Evolutionary conservation across 1,139 yeast species (phyloP).

Genomic region (Geotrichum europaeum): DNA sequence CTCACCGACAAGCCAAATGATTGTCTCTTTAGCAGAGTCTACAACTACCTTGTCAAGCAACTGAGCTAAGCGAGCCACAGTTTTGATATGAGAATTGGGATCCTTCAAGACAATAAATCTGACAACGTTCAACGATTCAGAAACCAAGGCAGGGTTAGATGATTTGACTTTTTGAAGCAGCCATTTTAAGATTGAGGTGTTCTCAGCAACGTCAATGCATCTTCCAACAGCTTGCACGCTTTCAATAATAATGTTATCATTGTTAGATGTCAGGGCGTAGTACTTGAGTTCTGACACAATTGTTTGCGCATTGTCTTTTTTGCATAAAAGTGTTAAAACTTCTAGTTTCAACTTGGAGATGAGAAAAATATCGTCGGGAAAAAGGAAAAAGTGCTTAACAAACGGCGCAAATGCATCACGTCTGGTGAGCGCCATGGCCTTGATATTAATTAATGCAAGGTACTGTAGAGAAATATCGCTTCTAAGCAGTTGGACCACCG

Average conservation of each 20-base stretch:
- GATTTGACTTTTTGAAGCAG: constrained; percentile 40
- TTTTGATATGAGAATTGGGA: constrained; percentile 40
- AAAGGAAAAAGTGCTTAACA: constrained; percentile 50
- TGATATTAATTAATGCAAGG: constrained; percentile 33
- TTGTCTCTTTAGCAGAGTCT: constrained; percentile 63
- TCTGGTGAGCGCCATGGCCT: constrained; percentile 36
- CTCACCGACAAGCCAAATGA: constrained; percentile 90
- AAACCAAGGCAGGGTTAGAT: constrained; percentile 36
- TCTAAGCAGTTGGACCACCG: constrained; percentile 43
- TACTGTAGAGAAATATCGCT: constrained; percentile 33
- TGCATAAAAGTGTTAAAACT: constrained; percentile 54
- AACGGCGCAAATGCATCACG: constrained; percentile 44
- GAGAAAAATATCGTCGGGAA: constrained; percentile 48
- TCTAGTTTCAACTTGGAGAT: constrained; percentile 55
- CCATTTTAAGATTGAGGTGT: constrained; percentile 41
- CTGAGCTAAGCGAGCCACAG: constrained; percentile 40
- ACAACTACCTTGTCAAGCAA: constrained; percentile 24
- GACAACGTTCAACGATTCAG: constrained; percentile 61
- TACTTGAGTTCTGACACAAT: constrained; percentile 66
- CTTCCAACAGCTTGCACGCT: constrained; percentile 56
- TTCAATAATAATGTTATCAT: constrained; percentile 42
- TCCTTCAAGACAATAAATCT: constrained; percentile 67
- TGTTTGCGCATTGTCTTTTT: constrained; percentile 45
- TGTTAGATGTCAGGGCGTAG: constrained; percentile 44
- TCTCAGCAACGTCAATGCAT: constrained; percentile 40